Percentiles rank a stretch among this genome's conserved stretches.
Evolutionary conservation across 202 grass and related monocot genomes (phyloP).

Genomic region (Zoysia matrella): DNA sequence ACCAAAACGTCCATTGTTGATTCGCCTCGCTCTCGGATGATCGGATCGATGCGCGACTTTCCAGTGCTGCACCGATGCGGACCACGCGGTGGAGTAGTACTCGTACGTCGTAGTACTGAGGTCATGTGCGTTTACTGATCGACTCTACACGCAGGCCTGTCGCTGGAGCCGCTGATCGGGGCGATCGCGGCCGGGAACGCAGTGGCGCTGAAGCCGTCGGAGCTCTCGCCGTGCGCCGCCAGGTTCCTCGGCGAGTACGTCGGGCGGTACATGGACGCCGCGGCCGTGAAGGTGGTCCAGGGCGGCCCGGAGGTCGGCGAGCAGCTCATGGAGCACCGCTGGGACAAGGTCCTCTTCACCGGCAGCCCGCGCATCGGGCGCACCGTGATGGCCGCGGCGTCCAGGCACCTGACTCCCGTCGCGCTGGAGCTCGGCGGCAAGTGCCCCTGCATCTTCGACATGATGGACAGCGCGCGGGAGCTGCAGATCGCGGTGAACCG

Average conservation of each 20-base stretch:
- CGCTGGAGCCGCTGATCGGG: slow-evolving; percentile 90
- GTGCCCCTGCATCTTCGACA: slow-evolving; percentile 93
- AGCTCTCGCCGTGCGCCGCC: slow-evolving; percentile 70
- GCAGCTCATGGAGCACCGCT: slow-evolving; percentile 82
- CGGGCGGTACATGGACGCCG: slow-evolving; percentile 66
- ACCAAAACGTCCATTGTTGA: background rate
- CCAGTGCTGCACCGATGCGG: background rate
- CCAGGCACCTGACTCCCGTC: slow-evolving; percentile 89
- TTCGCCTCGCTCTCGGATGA: too few relatives aligned
- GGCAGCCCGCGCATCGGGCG: slow-evolving; percentile 71
- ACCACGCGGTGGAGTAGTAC: background rate
- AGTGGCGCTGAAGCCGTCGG: slow-evolving; percentile 80
- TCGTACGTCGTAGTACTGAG: too few relatives aligned
- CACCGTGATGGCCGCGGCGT: slow-evolving; percentile 77
- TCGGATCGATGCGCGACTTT: too few relatives aligned
- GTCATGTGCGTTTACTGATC: background rate
- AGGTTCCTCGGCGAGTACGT: slow-evolving; percentile 59
- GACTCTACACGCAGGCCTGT: slow-evolving; percentile 55
- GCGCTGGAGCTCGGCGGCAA: slow-evolving; percentile 92
- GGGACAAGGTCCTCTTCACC: slow-evolving; percentile 98
- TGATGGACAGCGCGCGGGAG: slow-evolving; percentile 55
- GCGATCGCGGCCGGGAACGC: slow-evolving; percentile 86
- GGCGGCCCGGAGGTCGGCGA: slow-evolving; percentile 62
- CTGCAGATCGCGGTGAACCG: slow-evolving; percentile 60
- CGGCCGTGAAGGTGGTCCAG: slow-evolving; percentile 73